phyloP scores from a whole-genome alignment of 2,329 filamentous ascomycete species.

The Fusarium sublunatum region DNA sequence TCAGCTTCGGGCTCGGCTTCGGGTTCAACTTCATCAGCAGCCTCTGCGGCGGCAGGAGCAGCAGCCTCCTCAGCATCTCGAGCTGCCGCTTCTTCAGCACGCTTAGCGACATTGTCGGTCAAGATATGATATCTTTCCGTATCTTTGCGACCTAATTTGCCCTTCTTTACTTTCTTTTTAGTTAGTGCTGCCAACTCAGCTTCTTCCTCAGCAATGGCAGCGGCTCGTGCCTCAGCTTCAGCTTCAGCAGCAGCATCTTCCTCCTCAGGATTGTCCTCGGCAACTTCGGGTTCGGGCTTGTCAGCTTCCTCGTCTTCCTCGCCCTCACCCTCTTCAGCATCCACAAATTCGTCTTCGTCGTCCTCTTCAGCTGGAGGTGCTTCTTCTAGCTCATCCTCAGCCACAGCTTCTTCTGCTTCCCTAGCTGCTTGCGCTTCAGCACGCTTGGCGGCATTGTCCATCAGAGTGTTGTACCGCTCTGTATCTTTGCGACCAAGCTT shows the following conservation, averaged over 20 bases:
- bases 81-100: constrained; percentile 23
- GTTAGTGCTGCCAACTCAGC: constrained; percentile 56
- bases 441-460: constrained; percentile 42
- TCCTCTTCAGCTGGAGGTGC: constrained; percentile 50
- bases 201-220: constrained; percentile 50
- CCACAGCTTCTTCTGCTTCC: constrained; percentile 29
- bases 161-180: constrained; percentile 53
- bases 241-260: constrained; percentile 38
- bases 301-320: constrained; percentile 16
- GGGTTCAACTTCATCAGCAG: constrained; percentile 31
- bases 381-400: constrained; percentile 49
- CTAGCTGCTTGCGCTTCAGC: constrained; percentile 46
- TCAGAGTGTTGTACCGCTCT: constrained; percentile 33
- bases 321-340: constrained; percentile 20
- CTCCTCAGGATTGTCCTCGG: constrained; percentile 47
- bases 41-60: constrained; percentile 1
- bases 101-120: constrained; percentile 17
- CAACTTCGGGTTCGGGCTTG: background rate
- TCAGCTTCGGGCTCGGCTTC: constrained; percentile 38
- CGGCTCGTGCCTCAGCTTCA: constrained; percentile 22
- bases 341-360: constrained; percentile 45
- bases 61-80: constrained; percentile 26
- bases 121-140: constrained; percentile 34
- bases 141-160: constrained; percentile 41
- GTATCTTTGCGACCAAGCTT: constrained; percentile 43